Percentiles rank a stretch among this genome's conserved stretches.
These are phyloP conservation scores for Botrytis cinerea DNA, from an alignment of 2,329 filamentous ascomycete species.

Conservation along the genomic window DNA sequence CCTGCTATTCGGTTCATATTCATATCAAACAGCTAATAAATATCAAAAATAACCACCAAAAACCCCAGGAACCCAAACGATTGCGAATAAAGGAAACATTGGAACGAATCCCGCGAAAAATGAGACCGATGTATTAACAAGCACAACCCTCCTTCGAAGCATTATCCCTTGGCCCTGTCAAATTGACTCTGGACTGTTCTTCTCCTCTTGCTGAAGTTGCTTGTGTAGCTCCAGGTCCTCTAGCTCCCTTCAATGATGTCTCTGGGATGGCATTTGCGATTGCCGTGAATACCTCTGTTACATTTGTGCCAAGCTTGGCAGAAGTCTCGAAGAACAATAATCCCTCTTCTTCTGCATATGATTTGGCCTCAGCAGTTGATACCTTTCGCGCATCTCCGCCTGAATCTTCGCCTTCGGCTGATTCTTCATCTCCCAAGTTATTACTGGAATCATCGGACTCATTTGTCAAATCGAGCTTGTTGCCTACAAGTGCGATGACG, in stretches of 20 bases:
- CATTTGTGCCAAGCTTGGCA: constrained; percentile 93
- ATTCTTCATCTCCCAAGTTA: constrained; percentile 50
- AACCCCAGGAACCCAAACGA: constrained; percentile 30
- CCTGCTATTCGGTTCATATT: constrained; percentile 30
- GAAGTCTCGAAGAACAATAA: constrained; percentile 97
- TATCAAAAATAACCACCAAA: constrained; percentile 32
- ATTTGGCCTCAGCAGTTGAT: constrained; percentile 84
- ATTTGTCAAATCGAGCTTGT: constrained; percentile 88
- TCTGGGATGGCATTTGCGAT: constrained; percentile 98
- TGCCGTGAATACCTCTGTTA: constrained; percentile 93
- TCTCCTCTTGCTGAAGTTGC: constrained; percentile 58
- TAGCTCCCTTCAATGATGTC: constrained; percentile 87
- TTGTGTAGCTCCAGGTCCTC: constrained; percentile 65
- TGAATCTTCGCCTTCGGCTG: constrained; percentile 57
- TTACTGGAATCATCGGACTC: constrained; percentile 53
- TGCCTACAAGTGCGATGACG: constrained; percentile 94
- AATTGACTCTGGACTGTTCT: constrained; percentile 76
- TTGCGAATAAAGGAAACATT: constrained; percentile 26
- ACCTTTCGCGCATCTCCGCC: constrained; percentile 83
- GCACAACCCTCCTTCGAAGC: constrained; percentile 90
- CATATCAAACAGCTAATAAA: constrained; percentile 31
- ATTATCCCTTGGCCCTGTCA: constrained; percentile 71
- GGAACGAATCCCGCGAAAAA: constrained; percentile 27
- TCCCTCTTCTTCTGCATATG: constrained; percentile 92
- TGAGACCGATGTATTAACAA: constrained; percentile 56